Percentiles rank a stretch among this genome's conserved stretches.
These are phyloP conservation scores for Eimeria sp. DNA, from an alignment of 169 alveolate genomes.

Conservation along the genomic window DNA sequence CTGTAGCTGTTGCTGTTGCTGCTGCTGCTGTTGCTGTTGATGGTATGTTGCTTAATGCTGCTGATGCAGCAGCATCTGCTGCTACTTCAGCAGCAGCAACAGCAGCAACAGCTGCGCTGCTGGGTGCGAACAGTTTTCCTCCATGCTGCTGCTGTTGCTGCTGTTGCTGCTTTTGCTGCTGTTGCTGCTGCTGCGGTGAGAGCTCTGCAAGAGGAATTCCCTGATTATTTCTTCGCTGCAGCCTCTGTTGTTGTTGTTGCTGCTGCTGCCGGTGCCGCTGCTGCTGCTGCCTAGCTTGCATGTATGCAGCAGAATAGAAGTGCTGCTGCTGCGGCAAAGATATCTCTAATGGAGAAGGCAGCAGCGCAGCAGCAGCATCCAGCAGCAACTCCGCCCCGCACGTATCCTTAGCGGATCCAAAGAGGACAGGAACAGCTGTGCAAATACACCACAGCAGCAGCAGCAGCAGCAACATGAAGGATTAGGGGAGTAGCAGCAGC, in stretches of 20 bases:
- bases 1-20: not conserved
- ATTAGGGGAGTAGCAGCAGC: not conserved
- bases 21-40: not conserved
- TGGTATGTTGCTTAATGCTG: not conserved
- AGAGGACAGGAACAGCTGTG: constrained; percentile 63
- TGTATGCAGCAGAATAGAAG: not conserved
- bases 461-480: constrained; percentile 26
- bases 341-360: constrained; percentile 75
- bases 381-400: constrained; percentile 63
- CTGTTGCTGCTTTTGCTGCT: constrained; percentile 37
- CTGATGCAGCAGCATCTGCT: not conserved
- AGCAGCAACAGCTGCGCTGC: constrained; percentile 6
- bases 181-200: constrained; percentile 43
- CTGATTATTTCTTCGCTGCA: not conserved
- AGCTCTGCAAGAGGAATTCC: not conserved
- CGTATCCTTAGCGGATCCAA: constrained; percentile 33
- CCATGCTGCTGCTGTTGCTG: not conserved
- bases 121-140: constrained; percentile 11
- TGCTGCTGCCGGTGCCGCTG: constrained; percentile 27
- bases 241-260: not conserved
- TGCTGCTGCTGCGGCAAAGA: constrained; percentile 22
- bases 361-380: constrained; percentile 48
- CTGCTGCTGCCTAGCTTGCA: not conserved
- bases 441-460: constrained; percentile 3
- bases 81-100: not conserved